A percentile compares a stretch with the other conserved stretches of the same genome.
Evolutionary conservation across 2,329 filamentous ascomycete species (phyloP).

Genomic region (Aspergillus alliaceus): DNA sequence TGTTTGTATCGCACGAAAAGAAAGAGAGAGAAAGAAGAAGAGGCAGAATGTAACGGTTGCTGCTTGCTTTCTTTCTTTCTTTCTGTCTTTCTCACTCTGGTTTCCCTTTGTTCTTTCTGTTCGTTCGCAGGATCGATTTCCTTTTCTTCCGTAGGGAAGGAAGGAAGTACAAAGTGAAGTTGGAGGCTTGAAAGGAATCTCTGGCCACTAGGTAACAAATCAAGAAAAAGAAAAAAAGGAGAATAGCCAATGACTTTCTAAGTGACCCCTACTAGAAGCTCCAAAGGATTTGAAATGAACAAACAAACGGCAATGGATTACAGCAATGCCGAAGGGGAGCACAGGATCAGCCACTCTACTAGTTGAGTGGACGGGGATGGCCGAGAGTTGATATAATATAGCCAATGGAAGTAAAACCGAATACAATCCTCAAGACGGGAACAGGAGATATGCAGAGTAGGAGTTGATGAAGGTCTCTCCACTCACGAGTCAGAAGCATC

Average conservation of each 20-base stretch:
- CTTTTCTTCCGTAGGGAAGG: not conserved
- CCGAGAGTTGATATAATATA: conserved; percentile 3
- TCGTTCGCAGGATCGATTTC: not conserved
- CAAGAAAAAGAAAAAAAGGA: not conserved
- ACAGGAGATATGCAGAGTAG: no score
- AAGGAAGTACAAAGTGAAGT: not conserved
- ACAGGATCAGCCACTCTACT: conserved; percentile 1
- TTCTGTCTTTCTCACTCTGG: not conserved
- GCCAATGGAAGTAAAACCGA: not conserved
- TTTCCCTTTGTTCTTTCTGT: not conserved
- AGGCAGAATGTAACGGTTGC: not conserved
- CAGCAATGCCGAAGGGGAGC: conserved; percentile 7
- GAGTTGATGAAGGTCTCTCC: no score
- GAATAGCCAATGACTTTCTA: conserved; percentile 10
- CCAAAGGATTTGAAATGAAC: not conserved
- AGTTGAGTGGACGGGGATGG: conserved; percentile 6
- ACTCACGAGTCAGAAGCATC: no score
- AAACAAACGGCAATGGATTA: conserved; percentile 11
- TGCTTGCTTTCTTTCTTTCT: not conserved
- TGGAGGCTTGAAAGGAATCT: not conserved
- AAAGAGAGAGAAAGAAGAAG: no score
- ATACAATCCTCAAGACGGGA: not conserved
- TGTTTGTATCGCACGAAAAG: not conserved
- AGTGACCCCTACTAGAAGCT: not conserved
- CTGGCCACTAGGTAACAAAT: not conserved